phyloP scores from a whole-genome alignment of 208 protist genomes.

The Leishmania aethiopica region DNA sequence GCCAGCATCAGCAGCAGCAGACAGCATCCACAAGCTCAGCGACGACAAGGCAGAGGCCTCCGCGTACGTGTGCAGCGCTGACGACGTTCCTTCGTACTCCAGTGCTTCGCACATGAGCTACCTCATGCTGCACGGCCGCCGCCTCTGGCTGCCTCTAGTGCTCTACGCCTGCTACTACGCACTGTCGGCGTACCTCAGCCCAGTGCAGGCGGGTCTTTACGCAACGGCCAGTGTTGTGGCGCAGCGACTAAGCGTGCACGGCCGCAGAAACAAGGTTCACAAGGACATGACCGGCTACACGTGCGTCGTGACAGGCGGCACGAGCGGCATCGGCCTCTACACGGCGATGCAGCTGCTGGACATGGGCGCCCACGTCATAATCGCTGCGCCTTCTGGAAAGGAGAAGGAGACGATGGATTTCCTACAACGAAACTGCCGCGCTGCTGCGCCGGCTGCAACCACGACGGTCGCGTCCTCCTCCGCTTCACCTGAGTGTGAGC shows the following conservation, averaged over 20 bases:
- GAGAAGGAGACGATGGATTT: conserved; percentile 54
- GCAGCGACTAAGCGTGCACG: conserved; percentile 68
- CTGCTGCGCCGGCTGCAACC: not conserved
- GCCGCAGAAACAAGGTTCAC: conserved; percentile 42
- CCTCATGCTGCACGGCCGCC: conserved; percentile 63
- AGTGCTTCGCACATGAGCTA: conserved; percentile 48
- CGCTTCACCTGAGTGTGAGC: conserved; percentile 7
- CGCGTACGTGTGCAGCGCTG: conserved; percentile 41
- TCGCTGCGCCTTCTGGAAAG: conserved; percentile 51
- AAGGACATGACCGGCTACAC: conserved; percentile 65
- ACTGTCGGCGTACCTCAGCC: conserved; percentile 25
- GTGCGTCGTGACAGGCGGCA: conserved; percentile 80
- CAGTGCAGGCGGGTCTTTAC: conserved; percentile 45
- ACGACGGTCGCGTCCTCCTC: not conserved
- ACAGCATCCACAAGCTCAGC: conserved; percentile 55
- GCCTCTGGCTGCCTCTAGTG: conserved; percentile 64
- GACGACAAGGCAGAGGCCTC: conserved; percentile 64
- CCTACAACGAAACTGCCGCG: conserved; percentile 38
- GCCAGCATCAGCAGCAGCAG: not conserved
- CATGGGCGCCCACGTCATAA: conserved; percentile 66
- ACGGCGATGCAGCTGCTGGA: conserved; percentile 73
- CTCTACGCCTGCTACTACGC: conserved; percentile 45
- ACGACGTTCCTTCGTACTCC: conserved; percentile 73
- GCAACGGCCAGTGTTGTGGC: conserved; percentile 53
- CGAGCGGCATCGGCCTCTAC: conserved; percentile 76